Evolutionary conservation across 2,329 filamentous ascomycete genomes (phyloP).

Genomic region (Coniella vitis): DNA sequence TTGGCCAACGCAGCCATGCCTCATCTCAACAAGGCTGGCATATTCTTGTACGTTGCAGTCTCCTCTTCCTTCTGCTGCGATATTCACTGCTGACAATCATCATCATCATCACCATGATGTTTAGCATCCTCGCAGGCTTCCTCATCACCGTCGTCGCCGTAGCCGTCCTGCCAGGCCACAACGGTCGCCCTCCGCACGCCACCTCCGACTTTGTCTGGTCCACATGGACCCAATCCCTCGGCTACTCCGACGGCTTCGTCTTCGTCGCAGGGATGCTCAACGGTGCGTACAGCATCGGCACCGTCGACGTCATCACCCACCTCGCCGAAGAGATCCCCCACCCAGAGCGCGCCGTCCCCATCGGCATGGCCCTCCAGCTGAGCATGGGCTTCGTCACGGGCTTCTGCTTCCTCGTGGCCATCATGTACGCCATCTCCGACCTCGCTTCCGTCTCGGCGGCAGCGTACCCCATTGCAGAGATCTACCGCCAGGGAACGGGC

Average conservation of each 20-base stretch:
- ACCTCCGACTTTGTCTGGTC: conserved; percentile 32
- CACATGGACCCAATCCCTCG: conserved; percentile 32
- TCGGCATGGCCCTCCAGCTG: conserved; percentile 44
- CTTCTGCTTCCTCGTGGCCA: conserved; percentile 43
- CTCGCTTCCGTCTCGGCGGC: conserved; percentile 42
- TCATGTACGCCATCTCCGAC: conserved; percentile 54
- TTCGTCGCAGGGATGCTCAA: conserved; percentile 45
- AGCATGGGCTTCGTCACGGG: conserved; percentile 44
- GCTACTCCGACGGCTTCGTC: conserved; percentile 35
- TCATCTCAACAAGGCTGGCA: conserved; percentile 45
- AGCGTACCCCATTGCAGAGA: conserved; percentile 57
- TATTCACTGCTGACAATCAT: not conserved
- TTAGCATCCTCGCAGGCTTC: conserved; percentile 41
- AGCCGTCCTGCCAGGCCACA: conserved; percentile 40
- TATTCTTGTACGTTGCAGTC: conserved; percentile 30
- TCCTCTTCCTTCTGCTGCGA: too few relatives aligned
- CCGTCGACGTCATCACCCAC: conserved; percentile 59
- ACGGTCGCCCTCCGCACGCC: conserved; percentile 25
- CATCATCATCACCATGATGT: not conserved
- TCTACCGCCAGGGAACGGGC: conserved; percentile 55
- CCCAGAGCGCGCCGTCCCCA: conserved; percentile 45
- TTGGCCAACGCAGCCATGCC: conserved; percentile 49
- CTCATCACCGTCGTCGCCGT: conserved; percentile 50
- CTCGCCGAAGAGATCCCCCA: conserved; percentile 57
- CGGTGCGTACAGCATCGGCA: conserved; percentile 61